Evolutionary conservation across 768 basidiomycete genomes (phyloP).

Genomic region (Epithele typhae): DNA sequence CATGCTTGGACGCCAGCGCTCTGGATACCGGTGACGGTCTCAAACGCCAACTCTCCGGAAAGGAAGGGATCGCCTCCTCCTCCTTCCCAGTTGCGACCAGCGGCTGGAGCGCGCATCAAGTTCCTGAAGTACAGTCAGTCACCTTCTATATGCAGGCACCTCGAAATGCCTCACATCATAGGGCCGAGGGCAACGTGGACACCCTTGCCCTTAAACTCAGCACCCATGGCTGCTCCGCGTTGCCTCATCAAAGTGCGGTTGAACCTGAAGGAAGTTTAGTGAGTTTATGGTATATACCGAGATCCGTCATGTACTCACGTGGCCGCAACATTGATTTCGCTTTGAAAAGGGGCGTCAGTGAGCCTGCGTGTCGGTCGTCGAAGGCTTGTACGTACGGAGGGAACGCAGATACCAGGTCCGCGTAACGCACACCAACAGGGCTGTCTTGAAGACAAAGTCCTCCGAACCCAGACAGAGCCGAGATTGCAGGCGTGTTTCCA

Average conservation of each 20-base stretch:
- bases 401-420: conserved; percentile 37
- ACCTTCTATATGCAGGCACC: background rate
- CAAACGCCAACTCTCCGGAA: conserved; percentile 66
- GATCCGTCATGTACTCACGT: conserved; percentile 44
- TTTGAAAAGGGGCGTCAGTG: too few relatives aligned
- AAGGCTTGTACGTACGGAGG: conserved; percentile 28
- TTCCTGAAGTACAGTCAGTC: conserved; percentile 2
- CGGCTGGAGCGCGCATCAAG: conserved; percentile 35
- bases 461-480: conserved; percentile 18
- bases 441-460: conserved; percentile 27
- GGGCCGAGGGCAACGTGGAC: conserved; percentile 72
- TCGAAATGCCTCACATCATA: conserved; percentile 68
- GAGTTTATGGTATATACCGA: background rate
- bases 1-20: conserved; percentile 75
- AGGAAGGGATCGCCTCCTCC: conserved; percentile 82
- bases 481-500: conserved; percentile 21
- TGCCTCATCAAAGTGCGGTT: conserved; percentile 74
- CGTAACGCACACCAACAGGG: conserved; percentile 39
- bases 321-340: conserved; percentile 56
- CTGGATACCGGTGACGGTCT: conserved; percentile 83
- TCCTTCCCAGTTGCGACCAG: conserved; percentile 91
- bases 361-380: too few relatives aligned
- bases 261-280: conserved; percentile 41
- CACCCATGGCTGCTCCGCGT: conserved; percentile 75
- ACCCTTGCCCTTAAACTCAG: conserved; percentile 80